Base-by-base conservation (phyloP, 352 stramenopile species). In the Globisporangium cylindrosporum region DNA sequence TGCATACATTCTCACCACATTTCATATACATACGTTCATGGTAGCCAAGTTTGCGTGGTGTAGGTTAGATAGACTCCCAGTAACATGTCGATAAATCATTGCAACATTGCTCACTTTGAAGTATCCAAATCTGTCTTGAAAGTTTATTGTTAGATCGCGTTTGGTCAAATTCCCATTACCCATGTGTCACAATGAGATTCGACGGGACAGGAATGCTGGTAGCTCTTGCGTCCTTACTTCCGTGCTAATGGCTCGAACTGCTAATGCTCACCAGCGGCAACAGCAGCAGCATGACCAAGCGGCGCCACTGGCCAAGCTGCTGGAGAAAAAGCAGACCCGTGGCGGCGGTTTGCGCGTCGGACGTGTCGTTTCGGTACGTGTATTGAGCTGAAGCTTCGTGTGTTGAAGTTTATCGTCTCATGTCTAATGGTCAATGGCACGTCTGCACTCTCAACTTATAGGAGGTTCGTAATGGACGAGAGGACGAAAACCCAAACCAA, bases 331-430 rank as follows among this genome's bases (percentile, higher is more conserved):
- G 10, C 53, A 48, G 34, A 29, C 18, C 24, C 77, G 78, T 5
- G 77, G 78, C 6, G 69, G 76, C 32, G 65, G 70, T 18, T 71
- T 90, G 27, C 80, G 82, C n/a, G 75, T 91, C 12, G 76, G 79
- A 22, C 80, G 80, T 27, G 63, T 89, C 27, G 79, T 89, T 56
- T 79, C 76, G 20, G 80, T 90, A 71, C 41, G 81, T 68, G 1
- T 32, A 4, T 2, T 32, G 27, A 32, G 27, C 27, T 32, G 27
- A 32, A 32, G 27, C 27, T 32, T 32, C 34, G 5, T 62, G 1
- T 4, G 3, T 65, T 20, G n/a, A 7, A 3, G 24, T 27, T 18
- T 20, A 38, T 59, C 34, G 10, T 18, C 8, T 20, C 41, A 9
- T 12, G 18, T 41, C 9, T 41, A 20, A 20, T 27, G 1, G 57